phyloP scores from a whole-genome alignment of 2,329 filamentous ascomycete genomes.

The Venturia oleaginea region DNA sequence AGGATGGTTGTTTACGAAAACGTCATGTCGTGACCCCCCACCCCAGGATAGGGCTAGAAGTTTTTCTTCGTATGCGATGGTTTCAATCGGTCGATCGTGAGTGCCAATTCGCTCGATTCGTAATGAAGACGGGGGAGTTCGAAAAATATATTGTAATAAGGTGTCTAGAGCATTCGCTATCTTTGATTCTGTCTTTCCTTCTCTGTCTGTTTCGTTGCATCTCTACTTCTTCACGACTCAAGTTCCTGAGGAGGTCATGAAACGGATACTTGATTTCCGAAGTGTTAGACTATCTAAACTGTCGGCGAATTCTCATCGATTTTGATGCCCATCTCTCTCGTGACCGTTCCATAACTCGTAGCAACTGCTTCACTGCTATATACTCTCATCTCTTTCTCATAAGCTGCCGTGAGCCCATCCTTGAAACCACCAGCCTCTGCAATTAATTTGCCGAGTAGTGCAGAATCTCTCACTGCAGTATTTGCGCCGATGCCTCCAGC shows the following conservation, averaged over 20 bases:
- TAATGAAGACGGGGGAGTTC: neutral
- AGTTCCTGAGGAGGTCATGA: neutral
- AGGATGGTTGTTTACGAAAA: neutral
- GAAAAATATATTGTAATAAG: neutral
- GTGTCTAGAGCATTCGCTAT: neutral
- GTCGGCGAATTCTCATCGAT: slow-evolving; percentile 36
- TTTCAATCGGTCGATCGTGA: neutral
- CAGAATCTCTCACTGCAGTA: slow-evolving; percentile 48
- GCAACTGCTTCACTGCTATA: slow-evolving; percentile 49
- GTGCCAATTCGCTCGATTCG: neutral
- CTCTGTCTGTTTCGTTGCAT: neutral
- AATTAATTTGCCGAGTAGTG: slow-evolving; percentile 44
- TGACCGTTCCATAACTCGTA: slow-evolving; percentile 44
- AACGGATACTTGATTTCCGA: neutral
- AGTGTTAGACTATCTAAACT: neutral
- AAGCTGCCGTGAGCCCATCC: slow-evolving; percentile 29
- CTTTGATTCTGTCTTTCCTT: neutral
- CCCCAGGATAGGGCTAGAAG: neutral
- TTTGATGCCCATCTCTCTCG: slow-evolving; percentile 33
- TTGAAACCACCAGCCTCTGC: slow-evolving; percentile 42
- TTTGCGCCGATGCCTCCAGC: slow-evolving; percentile 49
- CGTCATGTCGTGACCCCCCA: neutral
- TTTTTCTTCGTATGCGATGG: neutral
- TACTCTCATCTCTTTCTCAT: slow-evolving; percentile 34
- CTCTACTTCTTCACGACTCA: neutral